A percentile compares a stretch with the other conserved stretches of the same genome.
Evolutionary conservation across 228 moss, liverwort and hornwort species (phyloP).

Genomic region (Sphagnum magellanicum): DNA sequence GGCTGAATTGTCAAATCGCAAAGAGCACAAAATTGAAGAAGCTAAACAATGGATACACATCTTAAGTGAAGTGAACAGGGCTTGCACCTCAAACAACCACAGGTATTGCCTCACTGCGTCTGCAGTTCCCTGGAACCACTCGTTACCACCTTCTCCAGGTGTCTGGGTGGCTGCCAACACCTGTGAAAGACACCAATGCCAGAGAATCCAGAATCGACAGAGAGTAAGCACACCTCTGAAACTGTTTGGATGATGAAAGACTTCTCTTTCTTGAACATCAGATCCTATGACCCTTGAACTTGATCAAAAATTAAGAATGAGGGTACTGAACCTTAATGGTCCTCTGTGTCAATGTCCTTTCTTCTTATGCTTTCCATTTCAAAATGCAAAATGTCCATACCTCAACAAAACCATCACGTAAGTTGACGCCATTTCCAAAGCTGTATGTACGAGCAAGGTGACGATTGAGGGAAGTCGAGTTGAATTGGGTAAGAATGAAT

Average conservation of each 20-base stretch:
- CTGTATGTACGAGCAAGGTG: constrained; percentile 82
- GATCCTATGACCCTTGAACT: too few species aligned
- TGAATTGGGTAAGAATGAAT: constrained; percentile 86
- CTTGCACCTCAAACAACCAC: constrained; percentile 88
- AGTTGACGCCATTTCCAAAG: constrained; percentile 84
- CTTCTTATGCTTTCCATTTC: too few species aligned
- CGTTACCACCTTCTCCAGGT: constrained; percentile 78
- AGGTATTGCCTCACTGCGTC: constrained; percentile 94
- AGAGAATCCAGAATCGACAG: too few species aligned
- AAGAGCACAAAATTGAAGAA: too few species aligned
- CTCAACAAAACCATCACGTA: constrained; percentile 88
- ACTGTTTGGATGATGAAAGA: too few species aligned
- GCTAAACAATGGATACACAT: too few species aligned
- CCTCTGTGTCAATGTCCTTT: too few species aligned
- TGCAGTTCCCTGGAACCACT: constrained; percentile 97
- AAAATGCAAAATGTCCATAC: constrained; percentile 14
- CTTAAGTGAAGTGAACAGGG: background rate
- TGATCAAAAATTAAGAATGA: too few species aligned
- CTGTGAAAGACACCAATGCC: constrained; percentile 15
- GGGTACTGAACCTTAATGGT: too few species aligned
- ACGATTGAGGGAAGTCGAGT: constrained; percentile 85
- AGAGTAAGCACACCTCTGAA: too few species aligned
- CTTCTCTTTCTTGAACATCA: too few species aligned
- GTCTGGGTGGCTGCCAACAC: constrained; percentile 97
- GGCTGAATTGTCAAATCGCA: too few species aligned